Conservation (phyloP, 495 filamentous ascomycete genomes). For the Paragyromitra xinjiangensis region DNA sequence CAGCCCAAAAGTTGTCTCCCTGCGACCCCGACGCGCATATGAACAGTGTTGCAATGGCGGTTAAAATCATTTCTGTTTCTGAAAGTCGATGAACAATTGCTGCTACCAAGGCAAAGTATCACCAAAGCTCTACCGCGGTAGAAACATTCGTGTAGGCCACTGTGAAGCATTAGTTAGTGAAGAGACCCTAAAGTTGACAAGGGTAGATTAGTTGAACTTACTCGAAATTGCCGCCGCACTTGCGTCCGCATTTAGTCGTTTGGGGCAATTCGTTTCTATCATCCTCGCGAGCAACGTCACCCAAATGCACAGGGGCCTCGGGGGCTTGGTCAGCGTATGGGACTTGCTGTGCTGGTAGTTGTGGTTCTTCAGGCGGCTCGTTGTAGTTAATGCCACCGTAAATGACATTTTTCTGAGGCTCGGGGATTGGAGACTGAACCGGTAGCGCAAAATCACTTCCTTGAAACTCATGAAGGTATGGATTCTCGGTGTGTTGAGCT, state of each 20-base stretch:
- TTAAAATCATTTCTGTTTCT: conserved; percentile 4
- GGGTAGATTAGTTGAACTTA: neutral
- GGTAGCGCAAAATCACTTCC: neutral
- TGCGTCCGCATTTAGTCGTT: neutral
- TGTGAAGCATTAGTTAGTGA: neutral
- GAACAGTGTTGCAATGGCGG: neutral
- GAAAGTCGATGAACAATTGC: neutral
- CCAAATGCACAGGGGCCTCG: neutral
- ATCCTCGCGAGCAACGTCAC: neutral
- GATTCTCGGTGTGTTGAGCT: neutral
- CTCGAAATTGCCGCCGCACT: neutral
- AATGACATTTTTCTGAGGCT: neutral
- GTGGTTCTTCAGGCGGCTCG: neutral
- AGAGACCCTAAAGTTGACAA: neutral
- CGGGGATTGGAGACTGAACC: neutral
- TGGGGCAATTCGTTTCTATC: neutral
- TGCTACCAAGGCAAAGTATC: neutral
- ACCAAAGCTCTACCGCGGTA: neutral
- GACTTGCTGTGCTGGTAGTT: neutral
- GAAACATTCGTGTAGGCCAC: neutral
- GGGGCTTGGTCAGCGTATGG: neutral
- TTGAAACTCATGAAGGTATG: neutral
- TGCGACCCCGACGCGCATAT: neutral
- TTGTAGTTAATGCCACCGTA: neutral
- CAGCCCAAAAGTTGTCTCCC: neutral